phyloP scores from a whole-genome alignment of 2,329 filamentous ascomycete genomes.

The Epichloe sibirici region DNA sequence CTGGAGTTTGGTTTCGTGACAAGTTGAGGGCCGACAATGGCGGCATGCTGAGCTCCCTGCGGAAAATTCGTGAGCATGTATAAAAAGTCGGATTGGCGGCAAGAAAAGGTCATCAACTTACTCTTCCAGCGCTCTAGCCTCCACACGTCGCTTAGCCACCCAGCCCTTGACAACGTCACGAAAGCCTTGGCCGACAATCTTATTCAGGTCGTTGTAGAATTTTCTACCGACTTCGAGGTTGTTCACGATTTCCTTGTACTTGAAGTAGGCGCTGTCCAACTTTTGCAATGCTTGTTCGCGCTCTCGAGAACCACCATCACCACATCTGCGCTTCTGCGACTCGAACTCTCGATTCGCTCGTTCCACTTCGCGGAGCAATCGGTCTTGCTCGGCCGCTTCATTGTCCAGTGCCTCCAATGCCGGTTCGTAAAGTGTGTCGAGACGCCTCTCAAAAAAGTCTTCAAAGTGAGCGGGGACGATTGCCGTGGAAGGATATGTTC shows the following conservation, averaged over 20 bases:
- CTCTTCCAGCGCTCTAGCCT: conserved; percentile 69
- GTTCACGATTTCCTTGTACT: conserved; percentile 90
- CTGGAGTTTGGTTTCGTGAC: conserved; percentile 15
- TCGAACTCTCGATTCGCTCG: conserved; percentile 71
- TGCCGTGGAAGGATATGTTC: conserved; percentile 70
- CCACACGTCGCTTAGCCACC: conserved; percentile 66
- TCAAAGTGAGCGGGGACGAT: conserved; percentile 89
- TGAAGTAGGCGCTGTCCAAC: conserved; percentile 83
- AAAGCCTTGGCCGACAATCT: conserved; percentile 69
- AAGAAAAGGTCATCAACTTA: conserved; percentile 29
- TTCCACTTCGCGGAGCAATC: conserved; percentile 54
- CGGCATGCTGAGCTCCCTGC: conserved; percentile 40
- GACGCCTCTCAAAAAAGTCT: conserved; percentile 70
- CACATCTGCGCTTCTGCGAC: conserved; percentile 54
- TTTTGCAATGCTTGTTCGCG: conserved; percentile 78
- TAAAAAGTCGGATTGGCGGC: not conserved
- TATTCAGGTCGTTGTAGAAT: conserved; percentile 93
- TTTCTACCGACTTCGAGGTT: conserved; percentile 86
- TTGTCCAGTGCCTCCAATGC: conserved; percentile 60
- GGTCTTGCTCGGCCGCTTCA: conserved; percentile 66
- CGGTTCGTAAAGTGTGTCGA: conserved; percentile 63
- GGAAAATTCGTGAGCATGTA: not conserved
- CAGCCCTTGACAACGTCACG: conserved; percentile 67
- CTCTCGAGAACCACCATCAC: conserved; percentile 50
- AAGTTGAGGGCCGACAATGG: conserved; percentile 33